Base-by-base conservation (phyloP, 768 basidiomycete genomes). In the Boletus bicolor region DNA sequence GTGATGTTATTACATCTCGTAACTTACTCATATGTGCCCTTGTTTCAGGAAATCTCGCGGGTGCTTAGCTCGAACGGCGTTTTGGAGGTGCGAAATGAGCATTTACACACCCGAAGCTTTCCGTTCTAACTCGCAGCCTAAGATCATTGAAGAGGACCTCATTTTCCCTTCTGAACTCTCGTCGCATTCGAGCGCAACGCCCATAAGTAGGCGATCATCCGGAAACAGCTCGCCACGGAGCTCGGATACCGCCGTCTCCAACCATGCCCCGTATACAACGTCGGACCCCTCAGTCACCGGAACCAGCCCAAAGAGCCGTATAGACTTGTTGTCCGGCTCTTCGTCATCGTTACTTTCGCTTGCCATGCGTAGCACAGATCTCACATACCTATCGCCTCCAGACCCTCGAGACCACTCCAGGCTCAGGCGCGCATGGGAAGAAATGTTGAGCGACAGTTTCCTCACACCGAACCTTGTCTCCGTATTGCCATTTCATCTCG, bases 61-160 rank as follows among this genome's bases (percentile, higher is more conserved):
- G 78, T 90, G 7, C 76, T 90, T 71, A 80, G 80, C 60, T 78
- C 81, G 7, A 78, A 82, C 17, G 87, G 78, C 28, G 70, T 82
- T 14, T 66, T 90, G 12, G 89, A 91, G 81, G 87, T 87, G 56
- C 48, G 72, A 62, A 57, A 49, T 38, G 19, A 54, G 9, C 5
- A 4, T 44, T 42, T 55, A 30, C 51, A 44, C 37, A 37, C 39
- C 32, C 7, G 8, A 11, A 28, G 0, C 15, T 6, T 37, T 46
- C 44, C 49, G 38, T 49, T 60, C 49, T 61, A 30, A 63, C 53
- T 51, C 35, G 8, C 30, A 53, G 15, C 45, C n/a, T 8, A 58
- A 89, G 87, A 74, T 89, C 9, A 79, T 89, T 37, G 88, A 89
- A 67, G 88, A 91, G 55, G 87, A 89, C 64, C 76, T 84, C 7